Evolutionary conservation across 1,284 basidiomycete species (phyloP), one percentile per base, ranked within the genome.

Genomic region (Trichosporon sp.): DNA sequence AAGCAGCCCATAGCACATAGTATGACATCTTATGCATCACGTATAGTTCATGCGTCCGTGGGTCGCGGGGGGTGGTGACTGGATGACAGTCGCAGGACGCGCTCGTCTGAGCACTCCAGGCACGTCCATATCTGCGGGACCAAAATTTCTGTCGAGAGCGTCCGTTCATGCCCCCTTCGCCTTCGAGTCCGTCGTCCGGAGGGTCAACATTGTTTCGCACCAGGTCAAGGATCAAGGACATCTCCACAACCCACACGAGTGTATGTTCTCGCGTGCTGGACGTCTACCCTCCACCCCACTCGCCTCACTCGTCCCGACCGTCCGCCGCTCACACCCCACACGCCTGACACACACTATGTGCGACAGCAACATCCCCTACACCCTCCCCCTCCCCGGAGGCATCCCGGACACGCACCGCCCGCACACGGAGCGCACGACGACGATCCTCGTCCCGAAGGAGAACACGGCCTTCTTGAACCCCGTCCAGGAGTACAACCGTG

Each of bases 401-500:
- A 78, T 93, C 66, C 93, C 93, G 0, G 88, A 90, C 73, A 91
- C 91, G 32, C 92, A 90, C 84, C 88, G 87, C 7, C 86, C 94
- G 65, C 92, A 95, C 84, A 91, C 90, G 8, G 94, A 97, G 86
- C 92, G 92, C 78, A 91, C 88, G 1, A 90, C 94, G 0, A 90
- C 90, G 77, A 92, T 96, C 78, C 88, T 96, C 70, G 86, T 94
- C 10, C 90, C 91, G 0, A 87, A 90, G 63, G 85, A 85, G 69
- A 90, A 92, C 78, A 90, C 92, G 73, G 92, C 94, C 0, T 99
- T 99, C 84, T 86, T 99, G 71, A 99, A 99, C 81, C 96, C 97
- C 1, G 92, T 98, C 6, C 96, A 99, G 80, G 94, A 99, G 83
- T 99, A 98, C 87, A 99, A 99, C 84, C 88, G 97, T 59, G 96